Base-by-base conservation (phyloP, 352 stramenopile species). In the Pythium utonaiense region DNA sequence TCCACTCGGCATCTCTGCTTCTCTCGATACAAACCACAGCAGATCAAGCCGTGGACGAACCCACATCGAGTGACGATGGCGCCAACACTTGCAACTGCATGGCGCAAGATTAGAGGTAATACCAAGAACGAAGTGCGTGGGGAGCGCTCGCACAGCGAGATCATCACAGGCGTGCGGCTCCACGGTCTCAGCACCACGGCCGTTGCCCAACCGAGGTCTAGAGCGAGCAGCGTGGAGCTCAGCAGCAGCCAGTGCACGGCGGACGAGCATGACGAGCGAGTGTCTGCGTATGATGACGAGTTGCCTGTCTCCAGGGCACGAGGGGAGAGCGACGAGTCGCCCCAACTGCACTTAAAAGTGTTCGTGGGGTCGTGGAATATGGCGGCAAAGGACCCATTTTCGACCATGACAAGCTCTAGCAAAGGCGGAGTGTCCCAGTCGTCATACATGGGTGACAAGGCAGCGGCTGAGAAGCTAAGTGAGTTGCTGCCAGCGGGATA, bases 301-400 rank as follows among this genome's bases (percentile, higher is more conserved):
- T n/a, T 44, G 36, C 36, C 36, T 5, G 36, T 44, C 3, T 44
- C 36, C 3, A 44, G 36, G 22, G 36, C 57, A 1, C 28, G 38
- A 19, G 48, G 40, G 3, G 16, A 48, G 3, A 54, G 38, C 3
- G 9, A 16, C 9, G 9, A 19, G 10, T 3, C 57, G 3, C 42
- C 30, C 6, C 12, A 31, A 17, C 16, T 53, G 33, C 44, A 66
- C 40, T 56, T 89, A n/a, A 67, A 71, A 21, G 76, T 93, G 53
- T 93, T 84, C 62, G 70, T 80, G 21, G 79, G 76, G 0, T 80
- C 77, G 38, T 93, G 84, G 84, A 93, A 93, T 61, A 83, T 93
- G 68, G 80, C 77, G 16, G 80, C 78, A 2, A 57, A 77, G 57
- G 84, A 91, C 45, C 80, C 80, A 6, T 89, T 91, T 27, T 65